These are phyloP conservation scores for Pilasporangium apinafurcum DNA, from an alignment of 352 stramenopile species.

Conservation along the genomic window DNA sequence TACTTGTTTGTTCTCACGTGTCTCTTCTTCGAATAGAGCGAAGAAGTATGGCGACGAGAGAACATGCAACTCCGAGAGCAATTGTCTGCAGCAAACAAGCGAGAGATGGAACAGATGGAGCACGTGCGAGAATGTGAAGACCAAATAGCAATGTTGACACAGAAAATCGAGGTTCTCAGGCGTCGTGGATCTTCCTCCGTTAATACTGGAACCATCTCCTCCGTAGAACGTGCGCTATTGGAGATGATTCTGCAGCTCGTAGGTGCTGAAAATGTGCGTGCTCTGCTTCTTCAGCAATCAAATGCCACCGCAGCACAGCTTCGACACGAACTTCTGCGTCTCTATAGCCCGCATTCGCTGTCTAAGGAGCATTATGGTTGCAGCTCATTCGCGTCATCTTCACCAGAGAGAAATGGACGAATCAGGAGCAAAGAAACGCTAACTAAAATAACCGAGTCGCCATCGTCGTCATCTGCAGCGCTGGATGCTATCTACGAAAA, in stretches of 20 bases:
- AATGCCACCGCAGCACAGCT: conserved; percentile 5
- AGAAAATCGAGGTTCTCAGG: conserved; percentile 8
- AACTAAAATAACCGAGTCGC: conserved; percentile 1
- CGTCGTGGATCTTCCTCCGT: background rate
- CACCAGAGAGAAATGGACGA: too few relatives aligned
- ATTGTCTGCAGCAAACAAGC: conserved; percentile 2
- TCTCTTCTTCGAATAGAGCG: conserved; percentile 1
- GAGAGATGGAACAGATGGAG: conserved; percentile 3
- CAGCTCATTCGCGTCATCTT: too few relatives aligned
- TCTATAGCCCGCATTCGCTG: background rate
- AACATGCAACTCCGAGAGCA: conserved; percentile 14
- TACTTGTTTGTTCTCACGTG: background rate
- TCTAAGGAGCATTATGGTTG: background rate
- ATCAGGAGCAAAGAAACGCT: too few relatives aligned
- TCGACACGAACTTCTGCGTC: background rate
- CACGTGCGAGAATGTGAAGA: conserved; percentile 3
- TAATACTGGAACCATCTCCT: background rate
- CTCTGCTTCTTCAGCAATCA: conserved; percentile 1
- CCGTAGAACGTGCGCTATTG: conserved; percentile 14
- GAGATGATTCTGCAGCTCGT: conserved; percentile 16
- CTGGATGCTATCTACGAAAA: conserved; percentile 12
- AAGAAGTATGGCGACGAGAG: conserved; percentile 20
- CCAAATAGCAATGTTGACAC: background rate
- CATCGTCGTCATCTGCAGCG: conserved; percentile 1
- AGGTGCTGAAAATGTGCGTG: conserved; percentile 10